Percentiles rank a stretch among this genome's conserved stretches.
phyloP scores from a whole-genome alignment of 805 yeast genomes.

The Lipomyces kockii region DNA sequence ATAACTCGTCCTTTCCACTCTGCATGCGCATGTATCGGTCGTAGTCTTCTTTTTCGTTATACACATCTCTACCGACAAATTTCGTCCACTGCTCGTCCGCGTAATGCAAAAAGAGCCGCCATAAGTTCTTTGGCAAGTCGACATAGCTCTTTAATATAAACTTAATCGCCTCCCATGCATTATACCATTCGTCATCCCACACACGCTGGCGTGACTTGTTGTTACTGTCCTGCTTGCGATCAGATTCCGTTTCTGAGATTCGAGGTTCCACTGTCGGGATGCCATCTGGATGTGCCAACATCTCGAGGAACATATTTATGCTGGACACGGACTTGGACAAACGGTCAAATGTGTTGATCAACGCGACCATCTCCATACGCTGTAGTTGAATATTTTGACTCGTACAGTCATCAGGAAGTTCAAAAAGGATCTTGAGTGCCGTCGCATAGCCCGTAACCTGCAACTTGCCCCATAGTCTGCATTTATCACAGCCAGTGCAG shows the following conservation, averaged over 20 bases:
- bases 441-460: constrained; percentile 99
- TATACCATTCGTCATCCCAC: constrained; percentile 56
- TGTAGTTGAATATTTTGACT: constrained; percentile 62
- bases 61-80: constrained; percentile 63
- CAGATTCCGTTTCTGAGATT: constrained; percentile 7
- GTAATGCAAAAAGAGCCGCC: constrained; percentile 55
- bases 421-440: constrained; percentile 87
- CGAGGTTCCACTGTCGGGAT: background rate
- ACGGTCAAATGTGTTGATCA: constrained; percentile 90
- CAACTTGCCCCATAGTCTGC: constrained; percentile 97
- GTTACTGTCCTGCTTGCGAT: constrained; percentile 18
- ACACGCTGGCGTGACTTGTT: constrained; percentile 16
- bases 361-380: constrained; percentile 84
- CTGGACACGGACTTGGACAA: constrained; percentile 82
- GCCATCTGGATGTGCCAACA: constrained; percentile 17
- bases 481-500: constrained; percentile 97
- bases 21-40: constrained; percentile 10
- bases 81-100: constrained; percentile 68
- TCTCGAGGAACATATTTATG: constrained; percentile 62
- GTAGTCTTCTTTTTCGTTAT: constrained; percentile 8
- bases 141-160: constrained; percentile 71
- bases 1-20: background rate
- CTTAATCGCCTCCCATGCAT: constrained; percentile 61
- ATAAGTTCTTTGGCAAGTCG: constrained; percentile 68
- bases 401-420: constrained; percentile 57